Evolutionary conservation across 352 stramenopile genomes (phyloP).

Genomic region (Pelagophyceae sp.): DNA sequence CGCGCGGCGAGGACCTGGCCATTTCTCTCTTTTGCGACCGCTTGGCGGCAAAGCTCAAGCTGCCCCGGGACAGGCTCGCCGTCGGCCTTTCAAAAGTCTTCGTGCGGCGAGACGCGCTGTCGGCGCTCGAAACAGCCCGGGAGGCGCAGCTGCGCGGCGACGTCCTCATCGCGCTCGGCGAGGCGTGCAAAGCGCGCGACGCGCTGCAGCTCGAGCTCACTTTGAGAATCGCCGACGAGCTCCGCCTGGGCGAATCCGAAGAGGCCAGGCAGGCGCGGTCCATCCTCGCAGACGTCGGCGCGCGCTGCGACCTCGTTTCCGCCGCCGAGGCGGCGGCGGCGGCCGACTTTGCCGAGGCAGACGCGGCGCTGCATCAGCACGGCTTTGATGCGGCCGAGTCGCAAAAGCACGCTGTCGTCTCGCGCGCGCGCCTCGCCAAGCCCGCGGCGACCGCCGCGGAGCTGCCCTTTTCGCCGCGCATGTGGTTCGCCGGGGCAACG

Average conservation of each 20-base stretch:
- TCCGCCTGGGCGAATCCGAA: slow-evolving; percentile 5
- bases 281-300: neutral
- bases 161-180: slow-evolving; percentile 15
- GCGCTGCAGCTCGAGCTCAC: slow-evolving; percentile 11
- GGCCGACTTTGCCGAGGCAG: neutral
- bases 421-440: neutral
- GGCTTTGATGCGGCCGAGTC: neutral
- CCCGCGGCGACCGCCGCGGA: neutral
- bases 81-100: slow-evolving; percentile 17
- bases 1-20: neutral
- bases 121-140: slow-evolving; percentile 1
- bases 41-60: neutral
- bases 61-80: neutral
- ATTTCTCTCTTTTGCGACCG: too few species aligned
- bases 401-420: neutral
- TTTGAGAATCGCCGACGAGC: slow-evolving; percentile 19
- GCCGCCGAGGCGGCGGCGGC: neutral
- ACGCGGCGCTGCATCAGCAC: neutral
- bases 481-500: neutral
- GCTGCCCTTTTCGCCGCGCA: neutral
- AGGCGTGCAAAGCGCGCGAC: neutral
- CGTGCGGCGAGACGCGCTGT: neutral
- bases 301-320: neutral
- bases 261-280: neutral
- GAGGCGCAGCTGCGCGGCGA: neutral